Evolutionary conservation across 148 eudicot species (phyloP).

Genomic region (Hydrangea macrophylla): DNA sequence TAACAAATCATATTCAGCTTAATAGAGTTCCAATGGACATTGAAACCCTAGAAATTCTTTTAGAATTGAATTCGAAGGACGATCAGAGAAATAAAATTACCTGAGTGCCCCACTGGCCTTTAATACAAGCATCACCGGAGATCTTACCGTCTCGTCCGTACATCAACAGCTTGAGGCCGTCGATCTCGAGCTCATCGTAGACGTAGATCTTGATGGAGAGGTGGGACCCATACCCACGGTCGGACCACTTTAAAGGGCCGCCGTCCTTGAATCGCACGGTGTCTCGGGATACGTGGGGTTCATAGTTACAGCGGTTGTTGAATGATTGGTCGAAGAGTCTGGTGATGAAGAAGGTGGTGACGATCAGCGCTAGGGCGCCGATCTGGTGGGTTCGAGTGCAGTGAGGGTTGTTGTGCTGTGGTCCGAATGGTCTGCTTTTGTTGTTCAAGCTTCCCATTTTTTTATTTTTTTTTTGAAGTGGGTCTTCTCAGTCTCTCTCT

Average conservation of each 20-base stretch:
- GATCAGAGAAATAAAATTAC: constrained; percentile 29
- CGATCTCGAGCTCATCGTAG: constrained; percentile 69
- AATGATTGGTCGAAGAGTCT: constrained; percentile 46
- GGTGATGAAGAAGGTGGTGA: constrained; percentile 77
- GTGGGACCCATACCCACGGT: constrained; percentile 51
- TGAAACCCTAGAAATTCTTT: too few species aligned
- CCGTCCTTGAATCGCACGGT: constrained; percentile 14
- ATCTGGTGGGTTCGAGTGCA: constrained; percentile 90
- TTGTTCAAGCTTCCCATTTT: constrained; percentile 39
- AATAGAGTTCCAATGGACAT: too few species aligned
- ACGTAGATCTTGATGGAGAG: constrained; percentile 76
- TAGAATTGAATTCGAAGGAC: neutral
- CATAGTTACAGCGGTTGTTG: constrained; percentile 14
- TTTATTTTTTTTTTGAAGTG: too few species aligned
- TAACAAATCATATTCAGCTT: too few species aligned
- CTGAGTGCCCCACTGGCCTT: constrained; percentile 99
- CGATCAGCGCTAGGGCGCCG: constrained; percentile 61
- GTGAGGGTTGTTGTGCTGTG: constrained; percentile 25
- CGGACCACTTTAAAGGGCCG: constrained; percentile 45
- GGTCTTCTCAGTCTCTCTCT: too few species aligned
- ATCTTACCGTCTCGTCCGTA: constrained; percentile 78
- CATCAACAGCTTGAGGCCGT: constrained; percentile 61
- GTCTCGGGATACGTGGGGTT: constrained; percentile 3
- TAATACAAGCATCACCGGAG: constrained; percentile 48
- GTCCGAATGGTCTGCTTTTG: constrained; percentile 26